Base-by-base conservation (phyloP, 2,329 filamentous ascomycete genomes). In the Rutstroemia sp. region DNA sequence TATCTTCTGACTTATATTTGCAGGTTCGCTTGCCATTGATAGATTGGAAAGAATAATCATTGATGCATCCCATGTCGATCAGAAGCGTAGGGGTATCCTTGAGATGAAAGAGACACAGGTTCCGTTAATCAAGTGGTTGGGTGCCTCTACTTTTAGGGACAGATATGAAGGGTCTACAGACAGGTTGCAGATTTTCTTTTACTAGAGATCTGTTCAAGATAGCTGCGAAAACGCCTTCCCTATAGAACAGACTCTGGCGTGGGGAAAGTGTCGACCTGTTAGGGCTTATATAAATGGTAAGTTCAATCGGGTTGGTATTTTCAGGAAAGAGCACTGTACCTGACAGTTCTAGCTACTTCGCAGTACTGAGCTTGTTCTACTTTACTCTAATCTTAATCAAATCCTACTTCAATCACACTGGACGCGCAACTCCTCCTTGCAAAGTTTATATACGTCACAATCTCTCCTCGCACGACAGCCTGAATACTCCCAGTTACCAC, bases 61-160 rank as follows among this genome's bases (percentile, higher is more conserved):
- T 34, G 94, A 99, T 72, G 90, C 89, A 14, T 96, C 91, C 7
- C 87, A 96, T 69, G 88, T 96, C 62, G 92, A 99, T 72, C 83
- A 88, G 72, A 99, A 99, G 79, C 95, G 95, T 77, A 80, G 92
- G 48, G 90, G 91, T 0, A 83, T 99, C 61, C 83, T 96, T 71
- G 94, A 97, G 68, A 96, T 97, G 90, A 90, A 88, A 71, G 94
- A 99, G 59, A 90, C 90, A 0, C 86, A 92, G 75, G 78, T 91
- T 66, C 89, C 90, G 6, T 78, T 97, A 49, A 81, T 90, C 47
- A 80, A 83, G 59, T 83, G 95, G 69, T 74, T 99, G 51, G 80
- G 85, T 37, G 78, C 83, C 55, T 75, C 81, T 16, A 85, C 89
- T 65, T 79, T 96, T 63, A 86, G 84, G 70, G 82, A 83, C 51